Conservation (phyloP, 2,329 filamentous ascomycete genomes). For the Rhexocercosporidium sp. region DNA sequence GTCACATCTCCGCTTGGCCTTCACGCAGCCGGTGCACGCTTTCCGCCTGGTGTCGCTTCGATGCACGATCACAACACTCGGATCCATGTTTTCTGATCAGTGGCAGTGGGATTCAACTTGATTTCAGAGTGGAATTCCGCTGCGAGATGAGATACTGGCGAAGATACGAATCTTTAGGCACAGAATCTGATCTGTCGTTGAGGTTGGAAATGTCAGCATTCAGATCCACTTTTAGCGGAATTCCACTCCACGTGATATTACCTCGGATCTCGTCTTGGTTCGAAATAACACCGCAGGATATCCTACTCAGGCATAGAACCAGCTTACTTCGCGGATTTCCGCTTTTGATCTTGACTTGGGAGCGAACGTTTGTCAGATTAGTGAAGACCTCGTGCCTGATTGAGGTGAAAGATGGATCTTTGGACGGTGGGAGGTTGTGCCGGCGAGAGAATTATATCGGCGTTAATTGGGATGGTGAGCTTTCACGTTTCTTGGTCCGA, state of each 20-base stretch:
- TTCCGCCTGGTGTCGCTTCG: slow-evolving; percentile 27
- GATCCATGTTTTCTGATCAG: background rate
- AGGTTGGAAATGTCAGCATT: background rate
- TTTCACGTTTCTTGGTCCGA: background rate
- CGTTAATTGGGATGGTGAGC: background rate
- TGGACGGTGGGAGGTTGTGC: background rate
- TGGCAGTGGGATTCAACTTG: background rate
- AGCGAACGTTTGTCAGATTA: background rate
- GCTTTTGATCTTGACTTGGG: background rate
- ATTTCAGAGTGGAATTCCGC: slow-evolving; percentile 1
- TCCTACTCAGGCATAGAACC: background rate
- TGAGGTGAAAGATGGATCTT: background rate
- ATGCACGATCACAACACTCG: slow-evolving; percentile 6
- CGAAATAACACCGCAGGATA: background rate
- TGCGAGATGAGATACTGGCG: too few species aligned
- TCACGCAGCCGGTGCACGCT: slow-evolving; percentile 32
- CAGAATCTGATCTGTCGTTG: background rate
- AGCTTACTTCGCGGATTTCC: slow-evolving; percentile 1
- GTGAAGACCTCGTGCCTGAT: background rate
- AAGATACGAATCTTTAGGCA: too few species aligned
- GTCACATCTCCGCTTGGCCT: slow-evolving; percentile 37
- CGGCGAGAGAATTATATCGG: background rate
- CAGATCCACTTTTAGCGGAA: slow-evolving; percentile 15
- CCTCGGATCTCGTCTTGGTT: background rate
- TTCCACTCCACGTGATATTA: slow-evolving; percentile 12